Evolutionary conservation across 768 basidiomycete species (phyloP).

Genomic region (Lactifluus volemus): DNA sequence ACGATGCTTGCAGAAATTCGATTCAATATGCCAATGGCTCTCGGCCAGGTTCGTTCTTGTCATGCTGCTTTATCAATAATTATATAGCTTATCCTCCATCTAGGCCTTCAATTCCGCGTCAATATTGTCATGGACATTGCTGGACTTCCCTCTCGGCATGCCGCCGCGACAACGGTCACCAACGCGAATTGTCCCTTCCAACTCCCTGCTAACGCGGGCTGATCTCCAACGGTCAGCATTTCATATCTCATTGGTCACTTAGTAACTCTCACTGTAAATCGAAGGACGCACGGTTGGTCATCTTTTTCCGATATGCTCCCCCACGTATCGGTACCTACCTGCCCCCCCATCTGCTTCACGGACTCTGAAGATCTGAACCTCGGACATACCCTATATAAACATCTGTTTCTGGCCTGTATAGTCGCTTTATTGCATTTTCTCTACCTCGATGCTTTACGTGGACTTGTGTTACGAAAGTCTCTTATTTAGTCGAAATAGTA

Average conservation of each 20-base stretch:
- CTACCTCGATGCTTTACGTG: background rate
- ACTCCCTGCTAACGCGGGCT: slow-evolving; percentile 22
- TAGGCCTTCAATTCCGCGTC: slow-evolving; percentile 30
- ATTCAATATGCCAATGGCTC: slow-evolving; percentile 39
- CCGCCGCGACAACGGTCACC: slow-evolving; percentile 26
- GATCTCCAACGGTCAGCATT: background rate
- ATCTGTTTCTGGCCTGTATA: slow-evolving; percentile 7
- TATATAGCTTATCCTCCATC: background rate
- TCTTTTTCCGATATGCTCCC: background rate
- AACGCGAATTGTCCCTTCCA: slow-evolving; percentile 29
- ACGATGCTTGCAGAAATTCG: slow-evolving; percentile 64
- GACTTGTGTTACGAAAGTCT: background rate
- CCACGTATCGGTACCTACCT: background rate
- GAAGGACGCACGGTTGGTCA: background rate
- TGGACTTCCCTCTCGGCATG: slow-evolving; percentile 27
- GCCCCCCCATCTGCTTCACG: background rate
- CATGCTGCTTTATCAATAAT: background rate
- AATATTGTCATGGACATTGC: slow-evolving; percentile 29
- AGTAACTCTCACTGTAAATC: background rate
- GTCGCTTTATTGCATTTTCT: slow-evolving; percentile 8
- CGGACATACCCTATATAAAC: background rate
- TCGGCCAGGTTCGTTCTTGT: slow-evolving; percentile 46
- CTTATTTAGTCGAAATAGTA: background rate
- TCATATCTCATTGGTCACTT: no score
- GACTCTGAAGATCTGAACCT: background rate